phyloP scores from a whole-genome alignment of 176 grass and related monocot species.

The Rhynchospora pubera region DNA sequence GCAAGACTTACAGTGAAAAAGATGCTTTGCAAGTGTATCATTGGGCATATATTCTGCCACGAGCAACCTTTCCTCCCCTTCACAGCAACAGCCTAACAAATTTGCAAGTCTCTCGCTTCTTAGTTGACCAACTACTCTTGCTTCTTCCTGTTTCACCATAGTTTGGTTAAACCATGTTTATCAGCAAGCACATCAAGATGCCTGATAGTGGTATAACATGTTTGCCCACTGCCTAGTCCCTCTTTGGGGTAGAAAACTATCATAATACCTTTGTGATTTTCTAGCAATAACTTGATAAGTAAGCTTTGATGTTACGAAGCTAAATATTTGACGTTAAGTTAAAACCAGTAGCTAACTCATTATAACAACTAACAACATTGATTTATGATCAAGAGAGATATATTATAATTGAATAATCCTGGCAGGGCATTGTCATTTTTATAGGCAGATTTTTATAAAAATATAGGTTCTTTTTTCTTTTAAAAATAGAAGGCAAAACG shows the following conservation, averaged over 20 bases:
- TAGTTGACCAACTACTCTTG: constrained; percentile 70
- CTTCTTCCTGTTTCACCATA: constrained; percentile 65
- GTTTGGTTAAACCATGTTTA: not conserved
- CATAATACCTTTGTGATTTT: not conserved
- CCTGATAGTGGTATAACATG: not conserved
- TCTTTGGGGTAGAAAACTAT: not conserved
- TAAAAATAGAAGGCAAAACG: not conserved
- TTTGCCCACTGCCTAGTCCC: not conserved
- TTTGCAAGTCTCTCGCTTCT: constrained; percentile 78
- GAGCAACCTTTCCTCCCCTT: constrained; percentile 95
- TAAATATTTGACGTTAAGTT: not conserved
- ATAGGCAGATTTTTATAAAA: not conserved
- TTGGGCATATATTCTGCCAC: constrained; percentile 99
- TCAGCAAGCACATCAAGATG: not conserved
- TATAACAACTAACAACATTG: not conserved
- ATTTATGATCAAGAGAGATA: not conserved
- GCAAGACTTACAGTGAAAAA: constrained; percentile 84
- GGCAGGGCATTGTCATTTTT: not conserved
- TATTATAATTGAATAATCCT: not conserved
- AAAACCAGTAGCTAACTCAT: not conserved
- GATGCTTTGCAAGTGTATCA: constrained; percentile 87
- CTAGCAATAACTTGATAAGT: not conserved
- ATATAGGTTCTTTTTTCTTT: not conserved
- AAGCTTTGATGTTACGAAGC: too few species aligned
- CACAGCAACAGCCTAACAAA: constrained; percentile 91